Conservation (phyloP, 2,329 filamentous ascomycete species). For the Hypoxylon sp. region DNA sequence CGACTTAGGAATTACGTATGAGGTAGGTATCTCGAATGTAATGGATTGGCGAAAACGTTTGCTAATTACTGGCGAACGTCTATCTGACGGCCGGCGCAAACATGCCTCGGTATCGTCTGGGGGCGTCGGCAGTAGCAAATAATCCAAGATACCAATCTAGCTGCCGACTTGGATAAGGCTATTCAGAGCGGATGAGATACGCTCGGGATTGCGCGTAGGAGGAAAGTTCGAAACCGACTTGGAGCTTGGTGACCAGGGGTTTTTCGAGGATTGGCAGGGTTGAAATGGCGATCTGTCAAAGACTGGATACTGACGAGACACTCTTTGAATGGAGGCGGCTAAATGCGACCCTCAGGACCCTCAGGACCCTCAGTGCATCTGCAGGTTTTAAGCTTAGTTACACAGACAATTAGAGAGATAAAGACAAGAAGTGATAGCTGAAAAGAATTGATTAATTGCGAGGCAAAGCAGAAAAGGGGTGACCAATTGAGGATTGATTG, state of each 20-base stretch:
- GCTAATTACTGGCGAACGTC: conserved; percentile 26
- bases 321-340: conserved; percentile 38
- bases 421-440: conserved; percentile 9
- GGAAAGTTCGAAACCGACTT: conserved; percentile 26
- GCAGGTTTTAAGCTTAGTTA: conserved; percentile 18
- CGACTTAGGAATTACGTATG: conserved; percentile 21
- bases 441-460: conserved; percentile 7
- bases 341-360: conserved; percentile 36
- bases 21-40: conserved; percentile 11
- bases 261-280: conserved; percentile 32
- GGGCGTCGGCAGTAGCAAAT: conserved; percentile 9
- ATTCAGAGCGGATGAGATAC: conserved; percentile 9
- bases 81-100: conserved; percentile 43
- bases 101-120: conserved; percentile 42
- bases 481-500: conserved; percentile 11
- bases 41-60: conserved; percentile 11
- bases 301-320: conserved; percentile 31
- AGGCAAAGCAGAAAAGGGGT: conserved; percentile 3
- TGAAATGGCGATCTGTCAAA: conserved; percentile 43
- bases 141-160: conserved; percentile 15
- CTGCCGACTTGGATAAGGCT: conserved; percentile 1
- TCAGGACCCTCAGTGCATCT: conserved; percentile 37
- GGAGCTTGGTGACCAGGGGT: conserved; percentile 14
- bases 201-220: conserved; percentile 22
- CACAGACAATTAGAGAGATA: conserved; percentile 9